These are phyloP conservation scores for Fusarium tuaranense DNA, from an alignment of 2,329 filamentous ascomycete genomes.

Conservation along the genomic window DNA sequence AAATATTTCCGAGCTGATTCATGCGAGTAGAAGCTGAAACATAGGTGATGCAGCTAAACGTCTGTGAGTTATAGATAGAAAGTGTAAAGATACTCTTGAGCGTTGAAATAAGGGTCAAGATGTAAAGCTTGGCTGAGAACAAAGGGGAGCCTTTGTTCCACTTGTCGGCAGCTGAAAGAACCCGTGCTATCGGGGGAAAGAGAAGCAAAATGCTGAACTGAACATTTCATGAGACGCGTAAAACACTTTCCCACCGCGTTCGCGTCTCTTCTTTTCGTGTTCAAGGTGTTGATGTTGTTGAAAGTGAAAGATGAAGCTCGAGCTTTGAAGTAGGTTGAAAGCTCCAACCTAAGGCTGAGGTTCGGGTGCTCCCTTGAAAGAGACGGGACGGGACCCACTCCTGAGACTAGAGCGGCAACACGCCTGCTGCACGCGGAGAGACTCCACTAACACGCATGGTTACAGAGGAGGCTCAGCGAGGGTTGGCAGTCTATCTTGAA, in stretches of 20 bases:
- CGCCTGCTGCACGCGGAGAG: not conserved
- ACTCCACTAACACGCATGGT: not conserved
- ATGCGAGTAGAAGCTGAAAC: not conserved
- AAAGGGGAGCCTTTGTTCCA: slow-evolving; percentile 20
- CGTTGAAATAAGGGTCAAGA: slow-evolving; percentile 17
- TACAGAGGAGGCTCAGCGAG: slow-evolving; percentile 12
- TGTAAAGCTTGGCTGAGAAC: slow-evolving; percentile 9
- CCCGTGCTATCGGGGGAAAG: slow-evolving; percentile 2
- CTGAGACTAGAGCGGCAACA: not conserved
- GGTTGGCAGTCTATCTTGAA: not conserved
- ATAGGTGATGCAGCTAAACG: not conserved
- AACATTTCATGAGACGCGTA: not conserved
- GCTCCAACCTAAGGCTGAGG: slow-evolving; percentile 9
- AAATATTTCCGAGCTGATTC: not conserved
- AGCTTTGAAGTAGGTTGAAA: slow-evolving; percentile 9
- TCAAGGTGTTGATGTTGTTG: not conserved
- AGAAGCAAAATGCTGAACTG: not conserved
- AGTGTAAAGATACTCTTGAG: not conserved
- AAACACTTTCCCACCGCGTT: not conserved
- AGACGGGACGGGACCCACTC: slow-evolving; percentile 7
- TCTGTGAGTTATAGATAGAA: not conserved
- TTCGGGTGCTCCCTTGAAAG: slow-evolving; percentile 11
- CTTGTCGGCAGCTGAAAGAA: slow-evolving; percentile 8
- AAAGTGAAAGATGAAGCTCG: not conserved
- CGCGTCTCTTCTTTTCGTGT: not conserved